These are phyloP conservation scores for Vigna hirtella DNA, from an alignment of 306 rosid genomes.

Conservation along the genomic window DNA sequence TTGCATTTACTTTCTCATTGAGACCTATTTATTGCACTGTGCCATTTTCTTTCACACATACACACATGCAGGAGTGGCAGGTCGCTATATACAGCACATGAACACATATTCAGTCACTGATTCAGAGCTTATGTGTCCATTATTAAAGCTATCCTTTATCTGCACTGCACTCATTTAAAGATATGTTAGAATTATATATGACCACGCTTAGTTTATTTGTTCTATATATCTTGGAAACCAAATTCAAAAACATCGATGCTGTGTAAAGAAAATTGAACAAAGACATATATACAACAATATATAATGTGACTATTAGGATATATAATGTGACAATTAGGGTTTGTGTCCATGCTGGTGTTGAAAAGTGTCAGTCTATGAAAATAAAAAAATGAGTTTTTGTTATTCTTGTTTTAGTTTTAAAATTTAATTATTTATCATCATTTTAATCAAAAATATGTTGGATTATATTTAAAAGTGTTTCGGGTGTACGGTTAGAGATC, in stretches of 20 bases:
- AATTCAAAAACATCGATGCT: neutral
- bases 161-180: constrained; percentile 5
- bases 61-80: constrained; percentile 19
- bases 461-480: too few species aligned
- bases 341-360: too few species aligned
- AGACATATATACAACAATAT: too few species aligned
- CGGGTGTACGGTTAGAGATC: too few species aligned
- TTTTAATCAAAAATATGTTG: too few species aligned
- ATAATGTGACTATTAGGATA: too few species aligned
- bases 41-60: constrained; percentile 10
- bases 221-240: neutral
- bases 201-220: neutral
- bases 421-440: too few species aligned
- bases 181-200: neutral
- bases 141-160: constrained; percentile 26
- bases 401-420: too few species aligned
- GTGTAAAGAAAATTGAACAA: neutral
- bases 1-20: constrained; percentile 31
- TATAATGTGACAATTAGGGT: too few species aligned
- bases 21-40: constrained; percentile 25
- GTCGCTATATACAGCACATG: constrained; percentile 10
- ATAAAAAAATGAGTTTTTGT: too few species aligned
- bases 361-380: too few species aligned
- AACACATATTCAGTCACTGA: constrained; percentile 14
- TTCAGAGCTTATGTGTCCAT: constrained; percentile 38